phyloP scores from a whole-genome alignment of 1,284 basidiomycete species.

The Cutaneotrichosporon arboriforme region DNA sequence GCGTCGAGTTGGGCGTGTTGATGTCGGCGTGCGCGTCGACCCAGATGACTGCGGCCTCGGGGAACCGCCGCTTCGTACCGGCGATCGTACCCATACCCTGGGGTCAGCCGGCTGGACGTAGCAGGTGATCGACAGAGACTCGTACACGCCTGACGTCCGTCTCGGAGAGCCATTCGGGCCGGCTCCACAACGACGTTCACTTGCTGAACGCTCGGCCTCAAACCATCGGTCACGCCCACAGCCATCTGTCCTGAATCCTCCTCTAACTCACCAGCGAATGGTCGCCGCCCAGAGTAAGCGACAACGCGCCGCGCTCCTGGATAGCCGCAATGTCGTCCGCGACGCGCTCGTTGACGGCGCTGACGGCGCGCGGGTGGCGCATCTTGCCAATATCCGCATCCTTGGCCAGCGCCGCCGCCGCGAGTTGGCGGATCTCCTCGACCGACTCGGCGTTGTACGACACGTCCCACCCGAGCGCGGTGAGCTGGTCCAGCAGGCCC shows the following conservation, averaged over 20 bases:
- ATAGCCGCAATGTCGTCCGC: slow-evolving; percentile 70
- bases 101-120: no score
- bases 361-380: slow-evolving; percentile 82
- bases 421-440: slow-evolving; percentile 58
- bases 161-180: no score
- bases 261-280: slow-evolving; percentile 80
- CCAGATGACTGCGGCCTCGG: slow-evolving; percentile 81
- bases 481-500: slow-evolving; percentile 71
- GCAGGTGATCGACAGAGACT: no score
- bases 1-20: slow-evolving; percentile 82
- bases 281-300: slow-evolving; percentile 93
- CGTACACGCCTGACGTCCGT: no score
- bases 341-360: slow-evolving; percentile 73
- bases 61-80: slow-evolving; percentile 50
- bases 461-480: slow-evolving; percentile 80
- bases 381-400: slow-evolving; percentile 82
- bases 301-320: slow-evolving; percentile 70
- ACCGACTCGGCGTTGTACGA: slow-evolving; percentile 79
- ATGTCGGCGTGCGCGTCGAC: slow-evolving; percentile 90
- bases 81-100: slow-evolving; percentile 77
- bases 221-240: no score
- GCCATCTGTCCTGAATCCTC: no score
- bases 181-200: no score
- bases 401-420: slow-evolving; percentile 27
- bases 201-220: no score